Conservation (phyloP, 2,329 filamentous ascomycete species). For the Aureobasidium sp. region DNA sequence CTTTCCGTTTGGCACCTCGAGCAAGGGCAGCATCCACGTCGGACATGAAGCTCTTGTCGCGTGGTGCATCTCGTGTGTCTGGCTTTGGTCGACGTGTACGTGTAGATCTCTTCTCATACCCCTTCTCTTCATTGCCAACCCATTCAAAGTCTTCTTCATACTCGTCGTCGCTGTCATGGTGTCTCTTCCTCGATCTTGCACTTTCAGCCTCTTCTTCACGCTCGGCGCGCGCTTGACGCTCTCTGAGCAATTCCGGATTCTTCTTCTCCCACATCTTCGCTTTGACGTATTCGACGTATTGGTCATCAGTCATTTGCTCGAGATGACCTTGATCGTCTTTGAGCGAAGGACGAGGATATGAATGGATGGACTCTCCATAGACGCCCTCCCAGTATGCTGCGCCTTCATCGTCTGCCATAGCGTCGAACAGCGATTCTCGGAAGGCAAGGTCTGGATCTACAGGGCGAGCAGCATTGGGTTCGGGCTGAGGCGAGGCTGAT, state of each 20-base stretch:
- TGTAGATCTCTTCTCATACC: constrained; percentile 52
- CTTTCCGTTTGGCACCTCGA: constrained; percentile 56
- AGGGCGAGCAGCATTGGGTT: constrained; percentile 7
- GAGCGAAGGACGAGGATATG: constrained; percentile 61
- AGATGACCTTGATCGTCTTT: constrained; percentile 48
- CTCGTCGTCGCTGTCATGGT: constrained; percentile 26
- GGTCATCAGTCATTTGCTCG: constrained; percentile 84
- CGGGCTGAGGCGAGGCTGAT: neutral
- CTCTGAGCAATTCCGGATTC: constrained; percentile 72
- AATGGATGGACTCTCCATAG: constrained; percentile 89
- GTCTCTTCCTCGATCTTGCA: constrained; percentile 26
- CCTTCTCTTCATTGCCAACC: constrained; percentile 32
- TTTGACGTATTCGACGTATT: constrained; percentile 81
- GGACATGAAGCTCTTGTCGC: constrained; percentile 11
- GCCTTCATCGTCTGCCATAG: constrained; percentile 92
- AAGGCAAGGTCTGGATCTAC: constrained; percentile 70
- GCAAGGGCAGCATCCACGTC: constrained; percentile 58
- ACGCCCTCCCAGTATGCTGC: constrained; percentile 91
- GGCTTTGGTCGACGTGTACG: constrained; percentile 44
- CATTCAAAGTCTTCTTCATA: constrained; percentile 20
- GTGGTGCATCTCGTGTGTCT: neutral
- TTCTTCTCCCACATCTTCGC: constrained; percentile 94
- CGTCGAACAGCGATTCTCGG: constrained; percentile 89
- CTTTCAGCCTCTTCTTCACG: constrained; percentile 38
- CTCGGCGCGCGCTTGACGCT: constrained; percentile 55